phyloP scores from a whole-genome alignment of 768 basidiomycete species.

The Boletellus ananas region DNA sequence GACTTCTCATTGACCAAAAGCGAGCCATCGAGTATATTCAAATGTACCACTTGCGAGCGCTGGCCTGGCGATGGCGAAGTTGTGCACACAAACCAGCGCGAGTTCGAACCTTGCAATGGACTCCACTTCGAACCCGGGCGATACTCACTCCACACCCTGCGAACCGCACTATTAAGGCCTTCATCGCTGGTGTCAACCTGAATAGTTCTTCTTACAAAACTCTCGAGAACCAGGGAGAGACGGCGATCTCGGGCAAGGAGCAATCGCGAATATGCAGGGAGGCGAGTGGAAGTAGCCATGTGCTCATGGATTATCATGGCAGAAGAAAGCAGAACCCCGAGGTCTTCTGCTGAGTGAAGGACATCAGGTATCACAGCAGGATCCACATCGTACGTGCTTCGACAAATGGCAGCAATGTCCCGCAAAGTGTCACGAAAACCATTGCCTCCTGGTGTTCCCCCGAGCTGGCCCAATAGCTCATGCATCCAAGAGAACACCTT shows the following conservation, averaged over 20 bases:
- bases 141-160: slow-evolving; percentile 31
- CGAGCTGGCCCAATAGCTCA: no score
- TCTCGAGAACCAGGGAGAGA: slow-evolving; percentile 30
- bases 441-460: no score
- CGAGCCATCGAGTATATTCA: slow-evolving; percentile 39
- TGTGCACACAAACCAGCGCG: slow-evolving; percentile 28
- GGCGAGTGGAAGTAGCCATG: slow-evolving; percentile 17
- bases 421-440: no score
- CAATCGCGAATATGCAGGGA: slow-evolving; percentile 10
- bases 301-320: slow-evolving; percentile 20
- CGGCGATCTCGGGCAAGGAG: slow-evolving; percentile 32
- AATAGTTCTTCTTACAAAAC: slow-evolving; percentile 5
- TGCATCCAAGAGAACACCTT: no score
- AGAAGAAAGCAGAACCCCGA: no score
- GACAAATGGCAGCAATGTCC: no score
- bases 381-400: no score
- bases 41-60: slow-evolving; percentile 30
- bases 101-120: slow-evolving; percentile 10
- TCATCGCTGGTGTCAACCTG: slow-evolving; percentile 7
- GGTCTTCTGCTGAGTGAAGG: no score
- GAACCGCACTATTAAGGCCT: slow-evolving; percentile 32
- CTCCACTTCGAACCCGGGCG: slow-evolving; percentile 26
- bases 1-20: slow-evolving; percentile 42
- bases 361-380: no score
- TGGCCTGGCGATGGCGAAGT: slow-evolving; percentile 15